These are phyloP conservation scores for Teratosphaeria destructans DNA, from an alignment of 2,329 filamentous ascomycete species.

Conservation along the genomic window DNA sequence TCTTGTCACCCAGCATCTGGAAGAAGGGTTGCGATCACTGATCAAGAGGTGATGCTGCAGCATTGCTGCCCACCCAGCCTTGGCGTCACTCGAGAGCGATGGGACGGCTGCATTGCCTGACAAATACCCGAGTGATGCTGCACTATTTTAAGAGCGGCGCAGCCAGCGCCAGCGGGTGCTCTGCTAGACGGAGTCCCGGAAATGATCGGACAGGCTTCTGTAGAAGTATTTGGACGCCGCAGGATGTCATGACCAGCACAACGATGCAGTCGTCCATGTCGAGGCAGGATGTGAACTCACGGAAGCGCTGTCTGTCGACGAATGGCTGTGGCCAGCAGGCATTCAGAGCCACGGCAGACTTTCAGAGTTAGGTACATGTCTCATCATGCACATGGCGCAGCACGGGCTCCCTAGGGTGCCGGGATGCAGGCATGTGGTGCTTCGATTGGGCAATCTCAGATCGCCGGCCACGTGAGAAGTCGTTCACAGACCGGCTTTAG, in stretches of 20 bases:
- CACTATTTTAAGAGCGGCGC: slow-evolving; percentile 44
- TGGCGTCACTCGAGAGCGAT: slow-evolving; percentile 19
- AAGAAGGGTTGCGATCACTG: slow-evolving; percentile 44
- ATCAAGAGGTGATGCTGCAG: neutral
- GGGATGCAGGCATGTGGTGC: slow-evolving; percentile 26
- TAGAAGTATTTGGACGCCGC: slow-evolving; percentile 30
- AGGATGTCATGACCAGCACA: slow-evolving; percentile 27
- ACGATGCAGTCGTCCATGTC: slow-evolving; percentile 48
- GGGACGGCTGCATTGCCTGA: slow-evolving; percentile 41
- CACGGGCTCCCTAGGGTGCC: neutral
- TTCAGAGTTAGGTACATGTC: slow-evolving; percentile 37
- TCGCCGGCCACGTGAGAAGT: slow-evolving; percentile 42
- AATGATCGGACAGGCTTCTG: slow-evolving; percentile 45
- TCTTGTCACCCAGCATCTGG: slow-evolving; percentile 56
- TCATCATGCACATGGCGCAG: neutral
- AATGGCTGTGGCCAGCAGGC: slow-evolving; percentile 53
- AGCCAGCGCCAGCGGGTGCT: slow-evolving; percentile 47
- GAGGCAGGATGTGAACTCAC: slow-evolving; percentile 39
- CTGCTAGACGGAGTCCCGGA: slow-evolving; percentile 52
- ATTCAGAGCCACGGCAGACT: slow-evolving; percentile 52
- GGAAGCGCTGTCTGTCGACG: slow-evolving; percentile 43
- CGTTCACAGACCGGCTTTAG: slow-evolving; percentile 46
- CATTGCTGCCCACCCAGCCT: slow-evolving; percentile 12
- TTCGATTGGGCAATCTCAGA: slow-evolving; percentile 52
- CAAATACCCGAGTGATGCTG: slow-evolving; percentile 43